Evolutionary conservation across 257 asterid genomes (phyloP).

Genomic region (Jacaranda copaia): DNA sequence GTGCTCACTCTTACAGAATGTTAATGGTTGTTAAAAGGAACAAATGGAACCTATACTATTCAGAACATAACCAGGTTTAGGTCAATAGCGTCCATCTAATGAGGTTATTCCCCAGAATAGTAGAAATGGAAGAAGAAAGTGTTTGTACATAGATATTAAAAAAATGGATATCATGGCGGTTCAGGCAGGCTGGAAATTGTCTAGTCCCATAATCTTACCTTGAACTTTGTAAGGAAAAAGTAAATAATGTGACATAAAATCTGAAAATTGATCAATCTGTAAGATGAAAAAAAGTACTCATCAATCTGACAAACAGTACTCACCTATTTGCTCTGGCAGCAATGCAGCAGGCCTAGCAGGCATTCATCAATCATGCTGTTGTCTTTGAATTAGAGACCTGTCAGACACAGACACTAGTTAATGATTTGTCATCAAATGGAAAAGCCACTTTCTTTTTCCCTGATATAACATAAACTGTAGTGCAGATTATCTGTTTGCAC

Average conservation of each 20-base stretch:
- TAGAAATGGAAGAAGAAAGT: too few species aligned
- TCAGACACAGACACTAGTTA: conserved; percentile 14
- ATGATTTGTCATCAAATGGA: background rate
- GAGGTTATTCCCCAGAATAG: too few species aligned
- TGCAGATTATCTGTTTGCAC: too few species aligned
- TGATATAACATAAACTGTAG: background rate
- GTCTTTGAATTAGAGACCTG: conserved; percentile 35
- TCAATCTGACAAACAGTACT: conserved; percentile 29
- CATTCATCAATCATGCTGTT: conserved; percentile 29
- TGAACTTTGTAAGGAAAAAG: background rate
- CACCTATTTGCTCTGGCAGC: conserved; percentile 20
- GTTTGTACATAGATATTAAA: too few species aligned
- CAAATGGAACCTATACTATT: too few species aligned
- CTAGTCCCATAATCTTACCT: too few species aligned
- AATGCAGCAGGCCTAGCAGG: background rate
- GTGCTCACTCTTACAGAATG: too few species aligned
- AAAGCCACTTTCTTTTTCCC: background rate
- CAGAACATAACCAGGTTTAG: too few species aligned
- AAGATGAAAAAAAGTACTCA: conserved; percentile 13
- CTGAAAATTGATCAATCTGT: background rate
- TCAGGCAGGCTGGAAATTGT: too few species aligned
- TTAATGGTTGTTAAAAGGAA: too few species aligned
- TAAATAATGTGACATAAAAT: background rate
- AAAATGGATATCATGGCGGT: too few species aligned
- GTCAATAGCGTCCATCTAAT: too few species aligned